phyloP scores from a whole-genome alignment of 2,329 filamentous ascomycete species.

The Trichoderma sp. region DNA sequence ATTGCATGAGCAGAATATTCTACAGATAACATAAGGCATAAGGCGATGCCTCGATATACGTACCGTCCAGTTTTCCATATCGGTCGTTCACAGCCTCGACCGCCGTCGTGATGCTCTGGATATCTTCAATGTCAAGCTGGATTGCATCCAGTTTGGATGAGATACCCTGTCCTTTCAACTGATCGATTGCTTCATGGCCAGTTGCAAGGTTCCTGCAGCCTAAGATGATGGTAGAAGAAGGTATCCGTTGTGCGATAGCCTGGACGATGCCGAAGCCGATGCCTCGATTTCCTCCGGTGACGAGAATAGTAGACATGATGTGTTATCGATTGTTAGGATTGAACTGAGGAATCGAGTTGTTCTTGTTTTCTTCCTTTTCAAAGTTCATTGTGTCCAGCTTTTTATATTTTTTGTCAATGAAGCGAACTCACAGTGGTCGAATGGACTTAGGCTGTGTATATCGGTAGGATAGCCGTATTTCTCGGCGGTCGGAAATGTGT shows the following conservation, averaged over 20 bases:
- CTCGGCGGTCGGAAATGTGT: background rate
- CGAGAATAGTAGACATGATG: constrained; percentile 9
- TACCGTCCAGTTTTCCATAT: constrained; percentile 27
- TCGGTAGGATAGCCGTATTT: background rate
- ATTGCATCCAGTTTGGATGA: constrained; percentile 16
- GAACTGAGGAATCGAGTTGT: background rate
- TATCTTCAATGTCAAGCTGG: constrained; percentile 25
- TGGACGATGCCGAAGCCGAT: constrained; percentile 36
- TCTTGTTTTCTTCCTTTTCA: background rate
- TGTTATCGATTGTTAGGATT: background rate
- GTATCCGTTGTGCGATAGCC: constrained; percentile 28
- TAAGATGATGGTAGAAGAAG: constrained; percentile 31
- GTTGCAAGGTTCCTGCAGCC: constrained; percentile 16
- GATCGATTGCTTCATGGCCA: constrained; percentile 9
- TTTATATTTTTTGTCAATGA: background rate
- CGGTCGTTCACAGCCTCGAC: constrained; percentile 19
- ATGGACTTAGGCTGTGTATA: background rate
- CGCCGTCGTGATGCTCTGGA: constrained; percentile 22
- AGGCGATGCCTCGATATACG: background rate
- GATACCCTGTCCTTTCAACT: background rate
- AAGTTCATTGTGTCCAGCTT: background rate
- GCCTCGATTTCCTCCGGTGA: constrained; percentile 31
- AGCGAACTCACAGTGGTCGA: background rate
- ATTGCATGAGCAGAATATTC: background rate
- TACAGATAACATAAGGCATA: background rate